Base-by-base conservation (phyloP, 148 eudicot species). In the Fallopia convolvulus region DNA sequence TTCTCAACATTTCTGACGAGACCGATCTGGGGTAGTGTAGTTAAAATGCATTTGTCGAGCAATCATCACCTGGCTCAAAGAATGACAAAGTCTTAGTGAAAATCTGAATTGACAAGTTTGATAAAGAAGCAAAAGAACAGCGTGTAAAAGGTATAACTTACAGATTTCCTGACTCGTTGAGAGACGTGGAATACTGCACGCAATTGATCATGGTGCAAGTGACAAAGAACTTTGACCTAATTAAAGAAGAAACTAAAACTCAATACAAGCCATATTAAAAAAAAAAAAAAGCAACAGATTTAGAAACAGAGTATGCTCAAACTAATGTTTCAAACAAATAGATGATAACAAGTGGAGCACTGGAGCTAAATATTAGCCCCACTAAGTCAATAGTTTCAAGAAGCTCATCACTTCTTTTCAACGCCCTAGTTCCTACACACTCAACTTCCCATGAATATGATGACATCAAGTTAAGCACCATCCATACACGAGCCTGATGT, bases 191-290 rank as follows among this genome's bases (percentile, higher is more conserved):
- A 93, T 60, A 88, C 94, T 58, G 97, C 88, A 81, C 83, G 88
- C 55, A 95, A 88, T 80, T 95, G 99, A 79, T 95, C 98, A 81
- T 95, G 99, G 83, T 95, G 98, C 84, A 95, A 83, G 83, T 93
- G 93, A 83, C 99, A 95, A 30, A 95, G 86, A 81, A 95, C 81
- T 77, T 90, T 90, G 53, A 95, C 92, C 99, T 94, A 78, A 66
- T 20, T 82, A 21, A 71, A 82, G 70, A 79, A n/a, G 44, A 75
- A 32, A 8, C 20, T 72, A 44, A 26, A 63, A 12, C 14, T 11
- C 39, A 68, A 68, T 15, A 13, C 44, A 68, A 68, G 72, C 39
- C 21, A 4, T 0, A 3, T 1, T 68, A 13, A n/a, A n/a, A n/a
- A n/a, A n/a, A n/a, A 11, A 32, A 65, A 65, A 30, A 13, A 61